phyloP scores from a whole-genome alignment of 495 filamentous ascomycete genomes.

The Bacidia rubella region DNA sequence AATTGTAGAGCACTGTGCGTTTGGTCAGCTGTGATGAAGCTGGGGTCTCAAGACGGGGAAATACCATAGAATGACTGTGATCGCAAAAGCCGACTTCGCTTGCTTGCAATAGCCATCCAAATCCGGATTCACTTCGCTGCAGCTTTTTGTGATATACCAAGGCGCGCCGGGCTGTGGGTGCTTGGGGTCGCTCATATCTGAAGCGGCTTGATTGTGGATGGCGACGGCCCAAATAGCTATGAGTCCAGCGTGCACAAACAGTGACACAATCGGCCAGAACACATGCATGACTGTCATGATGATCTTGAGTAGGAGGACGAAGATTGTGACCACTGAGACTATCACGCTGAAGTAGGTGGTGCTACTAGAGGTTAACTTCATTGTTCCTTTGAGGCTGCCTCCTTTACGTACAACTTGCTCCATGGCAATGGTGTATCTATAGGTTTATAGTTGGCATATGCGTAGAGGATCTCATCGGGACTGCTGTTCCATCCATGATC shows the following conservation, averaged over 20 bases:
- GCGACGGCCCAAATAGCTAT: conserved; percentile 52
- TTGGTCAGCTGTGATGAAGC: conserved; percentile 4
- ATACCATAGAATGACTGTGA: conserved; percentile 59
- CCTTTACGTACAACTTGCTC: conserved; percentile 61
- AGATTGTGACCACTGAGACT: conserved; percentile 54
- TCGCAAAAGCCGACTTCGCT: conserved; percentile 62
- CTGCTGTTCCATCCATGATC: conserved; percentile 74
- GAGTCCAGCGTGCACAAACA: conserved; percentile 43
- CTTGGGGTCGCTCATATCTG: conserved; percentile 62
- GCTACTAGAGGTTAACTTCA: conserved; percentile 31
- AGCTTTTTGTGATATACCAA: conserved; percentile 78
- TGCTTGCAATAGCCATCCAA: conserved; percentile 59
- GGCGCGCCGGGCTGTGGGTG: conserved; percentile 53
- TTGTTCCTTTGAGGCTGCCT: conserved; percentile 4
- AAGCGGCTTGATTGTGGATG: conserved; percentile 59
- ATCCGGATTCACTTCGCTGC: conserved; percentile 38
- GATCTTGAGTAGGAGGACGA: conserved; percentile 40
- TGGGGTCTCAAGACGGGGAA: conserved; percentile 30
- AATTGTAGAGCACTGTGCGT: background rate
- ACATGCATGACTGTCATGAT: conserved; percentile 58
- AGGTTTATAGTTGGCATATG: conserved; percentile 58
- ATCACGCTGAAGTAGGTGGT: conserved; percentile 71
- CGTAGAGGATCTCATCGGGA: conserved; percentile 58
- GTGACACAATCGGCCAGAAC: conserved; percentile 55
- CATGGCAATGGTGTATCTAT: conserved; percentile 62